phyloP scores from a whole-genome alignment of 2,329 filamentous ascomycete genomes.

The Ilyonectria robusta region DNA sequence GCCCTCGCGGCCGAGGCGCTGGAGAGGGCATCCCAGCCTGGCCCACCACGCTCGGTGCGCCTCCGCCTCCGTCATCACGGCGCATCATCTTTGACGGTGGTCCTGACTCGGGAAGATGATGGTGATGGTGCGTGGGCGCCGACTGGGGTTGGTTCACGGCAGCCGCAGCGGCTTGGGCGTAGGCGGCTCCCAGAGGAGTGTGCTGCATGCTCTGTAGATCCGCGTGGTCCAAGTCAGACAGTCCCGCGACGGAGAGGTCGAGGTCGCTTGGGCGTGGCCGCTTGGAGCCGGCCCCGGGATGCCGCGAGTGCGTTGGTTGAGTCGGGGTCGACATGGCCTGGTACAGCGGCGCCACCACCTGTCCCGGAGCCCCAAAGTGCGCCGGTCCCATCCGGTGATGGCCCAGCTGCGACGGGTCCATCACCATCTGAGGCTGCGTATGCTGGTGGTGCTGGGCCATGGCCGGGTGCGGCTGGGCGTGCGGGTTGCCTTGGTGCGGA shows the following conservation, averaged over 20 bases:
- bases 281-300: conserved; percentile 59
- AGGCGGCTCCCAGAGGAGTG: conserved; percentile 65
- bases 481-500: conserved; percentile 53
- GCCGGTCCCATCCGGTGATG: conserved; percentile 66
- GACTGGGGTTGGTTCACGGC: conserved; percentile 53
- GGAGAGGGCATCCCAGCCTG: conserved; percentile 89
- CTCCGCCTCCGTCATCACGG: conserved; percentile 68
- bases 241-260: conserved; percentile 66
- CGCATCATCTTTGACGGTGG: conserved; percentile 78
- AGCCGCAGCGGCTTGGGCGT: conserved; percentile 60
- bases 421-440: conserved; percentile 67
- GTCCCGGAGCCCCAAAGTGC: conserved; percentile 65
- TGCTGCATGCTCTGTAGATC: conserved; percentile 71
- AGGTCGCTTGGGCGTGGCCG: conserved; percentile 71
- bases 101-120: conserved; percentile 81
- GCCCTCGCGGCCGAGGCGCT: conserved; percentile 84
- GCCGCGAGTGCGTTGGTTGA: conserved; percentile 50
- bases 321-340: conserved; percentile 62
- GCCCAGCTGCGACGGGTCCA: conserved; percentile 69
- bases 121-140: conserved; percentile 81
- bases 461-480: conserved; percentile 52
- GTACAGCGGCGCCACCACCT: conserved; percentile 67
- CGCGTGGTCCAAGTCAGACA: conserved; percentile 67
- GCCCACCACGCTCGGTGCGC: conserved; percentile 88
- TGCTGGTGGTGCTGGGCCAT: conserved; percentile 63